phyloP scores from a whole-genome alignment of 2,329 filamentous ascomycete genomes.

The Sporothrix brunneoviolacea region DNA sequence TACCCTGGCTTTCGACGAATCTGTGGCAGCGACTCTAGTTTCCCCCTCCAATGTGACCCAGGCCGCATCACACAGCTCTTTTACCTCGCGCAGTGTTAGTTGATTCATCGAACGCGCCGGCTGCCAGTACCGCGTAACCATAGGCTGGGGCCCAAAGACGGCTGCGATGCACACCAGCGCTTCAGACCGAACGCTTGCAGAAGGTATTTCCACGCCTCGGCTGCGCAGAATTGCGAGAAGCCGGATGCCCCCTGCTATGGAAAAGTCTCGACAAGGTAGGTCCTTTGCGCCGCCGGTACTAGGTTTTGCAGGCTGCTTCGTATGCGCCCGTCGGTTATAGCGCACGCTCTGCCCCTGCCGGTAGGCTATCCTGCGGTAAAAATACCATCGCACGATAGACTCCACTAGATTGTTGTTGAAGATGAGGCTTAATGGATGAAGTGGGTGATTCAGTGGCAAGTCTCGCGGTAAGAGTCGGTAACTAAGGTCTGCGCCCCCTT shows the following conservation, averaged over 20 bases:
- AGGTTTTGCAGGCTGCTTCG: neutral
- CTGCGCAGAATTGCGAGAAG: constrained; percentile 29
- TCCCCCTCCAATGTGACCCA: constrained; percentile 27
- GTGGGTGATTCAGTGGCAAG: constrained; percentile 32
- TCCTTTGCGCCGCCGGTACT: neutral
- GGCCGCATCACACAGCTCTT: constrained; percentile 30
- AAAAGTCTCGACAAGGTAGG: constrained; percentile 19
- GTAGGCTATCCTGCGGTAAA: constrained; percentile 30
- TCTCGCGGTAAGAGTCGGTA: constrained; percentile 35
- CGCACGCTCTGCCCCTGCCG: constrained; percentile 1
- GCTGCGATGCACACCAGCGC: constrained; percentile 26
- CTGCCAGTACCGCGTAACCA: constrained; percentile 19
- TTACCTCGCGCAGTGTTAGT: constrained; percentile 28
- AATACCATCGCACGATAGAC: constrained; percentile 31
- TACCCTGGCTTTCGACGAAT: constrained; percentile 16
- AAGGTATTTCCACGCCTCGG: constrained; percentile 25
- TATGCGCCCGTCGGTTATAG: neutral
- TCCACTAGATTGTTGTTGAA: constrained; percentile 28
- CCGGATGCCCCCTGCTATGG: constrained; percentile 27
- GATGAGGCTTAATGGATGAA: constrained; percentile 42
- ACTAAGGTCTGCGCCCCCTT: constrained; percentile 19
- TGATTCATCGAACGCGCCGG: constrained; percentile 19
- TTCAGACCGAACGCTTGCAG: constrained; percentile 21
- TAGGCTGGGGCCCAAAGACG: constrained; percentile 27
- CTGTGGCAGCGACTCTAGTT: no score